Base-by-base conservation (phyloP, 2,329 filamentous ascomycete species). In the Trichoderma semiorbis region DNA sequence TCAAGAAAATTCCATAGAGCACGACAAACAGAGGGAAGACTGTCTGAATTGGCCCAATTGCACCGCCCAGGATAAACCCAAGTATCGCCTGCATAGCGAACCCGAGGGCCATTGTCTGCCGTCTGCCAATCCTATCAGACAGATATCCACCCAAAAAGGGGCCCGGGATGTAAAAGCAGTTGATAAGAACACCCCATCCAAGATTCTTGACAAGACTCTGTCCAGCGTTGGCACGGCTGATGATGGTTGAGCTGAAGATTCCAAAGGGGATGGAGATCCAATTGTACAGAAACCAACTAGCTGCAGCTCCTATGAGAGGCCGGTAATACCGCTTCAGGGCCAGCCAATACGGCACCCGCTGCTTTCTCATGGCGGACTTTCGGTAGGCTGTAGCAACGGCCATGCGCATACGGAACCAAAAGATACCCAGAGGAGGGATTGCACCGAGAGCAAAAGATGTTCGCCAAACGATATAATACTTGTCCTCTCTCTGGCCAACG, bases 261-360 rank as follows among this genome's bases (percentile, higher is more conserved):
- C 85, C 86, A 73, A 88, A 88, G 0, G 87, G 86, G 67, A 86
- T 85, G 0, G 84, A 84, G 53, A 88, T 84, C 76, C 84, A 89
- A 75, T 89, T 85, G 76, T 89, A 84, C 30, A 83, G 77, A 76
- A 88, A 88, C 86, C 86, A 88, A 11, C 84, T 82, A 1, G 82
- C 73, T 2, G 85, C 82, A 7, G 83, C 82, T 16, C 86, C 86
- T 4, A 87, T 75, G 57, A 88, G 77, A 0, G 84, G 83, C 4
- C 83, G 80, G 80, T 83, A 87, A 73, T 88, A 86, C 36, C 82
- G 80, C 73, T 82, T 84, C 24, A 86, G 63, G 0, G 82, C 83
- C 8, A 88, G 79, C 75, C 77, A 76, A 76, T 88, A 88, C 0
- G 86, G 86, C 1, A 78, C 77, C 7, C 80, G 77, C 70, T 85